Percentiles rank a stretch among this genome's conserved stretches.
Evolutionary conservation across 805 yeast species (phyloP).

Genomic region (Wilhelminamyces savonicus): DNA sequence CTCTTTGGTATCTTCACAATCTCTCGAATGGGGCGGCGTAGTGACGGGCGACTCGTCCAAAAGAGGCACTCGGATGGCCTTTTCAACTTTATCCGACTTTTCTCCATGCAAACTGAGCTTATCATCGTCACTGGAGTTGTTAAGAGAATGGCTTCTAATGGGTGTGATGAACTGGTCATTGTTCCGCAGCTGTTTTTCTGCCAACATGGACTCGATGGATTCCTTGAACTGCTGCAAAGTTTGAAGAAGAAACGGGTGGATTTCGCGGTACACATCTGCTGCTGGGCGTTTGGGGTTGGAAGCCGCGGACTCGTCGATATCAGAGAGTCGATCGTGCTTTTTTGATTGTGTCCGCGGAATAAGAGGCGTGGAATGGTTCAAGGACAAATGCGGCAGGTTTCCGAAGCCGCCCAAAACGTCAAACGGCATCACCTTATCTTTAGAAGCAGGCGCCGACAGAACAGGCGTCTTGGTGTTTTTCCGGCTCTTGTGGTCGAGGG

Average conservation of each 20-base stretch:
- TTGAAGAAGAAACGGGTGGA: no score
- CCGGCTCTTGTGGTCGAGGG: background rate
- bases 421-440: no score
- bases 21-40: constrained; percentile 28
- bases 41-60: constrained; percentile 20
- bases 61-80: constrained; percentile 1
- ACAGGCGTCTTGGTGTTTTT: no score
- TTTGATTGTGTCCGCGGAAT: background rate
- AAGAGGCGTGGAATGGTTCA: constrained; percentile 7
- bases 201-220: constrained; percentile 1
- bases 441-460: no score
- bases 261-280: no score
- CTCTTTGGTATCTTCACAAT: constrained; percentile 4
- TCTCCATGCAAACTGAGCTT: constrained; percentile 9
- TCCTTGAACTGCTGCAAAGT: no score
- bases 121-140: constrained; percentile 8
- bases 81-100: constrained; percentile 8
- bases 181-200: constrained; percentile 1
- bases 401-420: background rate
- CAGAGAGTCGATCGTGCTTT: background rate
- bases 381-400: background rate
- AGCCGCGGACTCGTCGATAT: background rate
- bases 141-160: constrained; percentile 3
- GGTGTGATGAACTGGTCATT: constrained; percentile 5
- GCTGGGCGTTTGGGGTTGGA: background rate